Evolutionary conservation across 495 filamentous ascomycete genomes (phyloP).

Genomic region (Darksidea phi): DNA sequence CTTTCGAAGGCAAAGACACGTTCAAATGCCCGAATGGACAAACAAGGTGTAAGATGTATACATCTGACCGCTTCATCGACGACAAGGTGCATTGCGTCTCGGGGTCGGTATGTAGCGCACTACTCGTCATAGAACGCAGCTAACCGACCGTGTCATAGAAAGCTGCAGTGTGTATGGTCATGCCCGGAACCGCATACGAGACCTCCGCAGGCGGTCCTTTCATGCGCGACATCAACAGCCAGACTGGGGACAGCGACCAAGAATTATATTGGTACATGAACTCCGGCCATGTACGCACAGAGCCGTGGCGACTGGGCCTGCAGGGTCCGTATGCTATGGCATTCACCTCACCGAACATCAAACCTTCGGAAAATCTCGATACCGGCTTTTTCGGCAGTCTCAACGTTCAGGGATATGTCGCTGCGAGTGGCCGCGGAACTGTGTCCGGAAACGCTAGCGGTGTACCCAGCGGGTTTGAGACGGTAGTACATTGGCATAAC

Average conservation of each 20-base stretch:
- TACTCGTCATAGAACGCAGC: not conserved
- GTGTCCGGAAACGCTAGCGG: conserved; percentile 20
- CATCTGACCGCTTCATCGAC: conserved; percentile 27
- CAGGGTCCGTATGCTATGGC: conserved; percentile 28
- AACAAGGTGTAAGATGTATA: conserved; percentile 31
- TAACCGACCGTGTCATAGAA: conserved; percentile 1
- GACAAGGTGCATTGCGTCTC: conserved; percentile 26
- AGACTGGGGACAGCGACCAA: conserved; percentile 16
- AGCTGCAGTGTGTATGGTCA: conserved; percentile 25
- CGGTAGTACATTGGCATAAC: conserved; percentile 27
- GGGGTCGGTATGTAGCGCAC: conserved; percentile 4
- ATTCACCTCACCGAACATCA: conserved; percentile 15
- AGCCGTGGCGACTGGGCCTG: conserved; percentile 27
- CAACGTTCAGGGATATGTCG: conserved; percentile 22
- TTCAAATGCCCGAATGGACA: conserved; percentile 29
- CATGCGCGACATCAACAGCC: conserved; percentile 32
- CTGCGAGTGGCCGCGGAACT: conserved; percentile 16
- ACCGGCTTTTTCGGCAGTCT: conserved; percentile 23
- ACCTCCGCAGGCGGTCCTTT: conserved; percentile 24
- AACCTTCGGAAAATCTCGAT: conserved; percentile 21
- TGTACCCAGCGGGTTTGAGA: conserved; percentile 22
- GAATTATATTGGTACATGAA: conserved; percentile 34
- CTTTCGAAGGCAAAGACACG: conserved; percentile 32
- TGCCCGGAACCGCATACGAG: conserved; percentile 31
- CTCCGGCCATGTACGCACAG: conserved; percentile 25